Evolutionary conservation across 228 moss, liverwort and hornwort species (phyloP).

Genomic region (Sphagnum fallax): DNA sequence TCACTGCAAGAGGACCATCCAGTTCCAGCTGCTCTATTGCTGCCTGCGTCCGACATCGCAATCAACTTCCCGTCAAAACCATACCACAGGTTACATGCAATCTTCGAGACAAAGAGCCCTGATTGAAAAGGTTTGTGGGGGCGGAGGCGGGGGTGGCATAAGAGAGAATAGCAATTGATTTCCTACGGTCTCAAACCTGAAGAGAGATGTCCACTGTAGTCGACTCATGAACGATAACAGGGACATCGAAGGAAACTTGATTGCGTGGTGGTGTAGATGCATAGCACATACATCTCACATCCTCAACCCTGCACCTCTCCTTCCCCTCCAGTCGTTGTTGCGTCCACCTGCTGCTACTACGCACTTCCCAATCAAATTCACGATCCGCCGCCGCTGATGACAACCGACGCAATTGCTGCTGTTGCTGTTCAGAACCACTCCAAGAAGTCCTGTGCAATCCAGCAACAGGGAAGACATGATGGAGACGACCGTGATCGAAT

Average conservation of each 20-base stretch:
- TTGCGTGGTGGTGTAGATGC: slow-evolving; percentile 10
- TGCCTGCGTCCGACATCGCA: slow-evolving; percentile 6
- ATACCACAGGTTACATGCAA: not conserved
- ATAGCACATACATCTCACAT: not conserved
- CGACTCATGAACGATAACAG: slow-evolving; percentile 32
- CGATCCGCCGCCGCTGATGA: not conserved
- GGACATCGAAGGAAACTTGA: slow-evolving; percentile 24
- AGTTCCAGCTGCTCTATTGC: slow-evolving; percentile 71
- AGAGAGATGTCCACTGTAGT: slow-evolving; percentile 15
- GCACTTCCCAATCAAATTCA: not conserved
- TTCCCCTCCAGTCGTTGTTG: too few species aligned
- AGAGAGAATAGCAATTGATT: not conserved
- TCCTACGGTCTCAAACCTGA: slow-evolving; percentile 11
- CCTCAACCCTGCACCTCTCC: slow-evolving; percentile 1
- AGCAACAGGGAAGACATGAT: not conserved
- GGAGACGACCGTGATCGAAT: not conserved
- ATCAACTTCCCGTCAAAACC: not conserved
- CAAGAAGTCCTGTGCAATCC: not conserved
- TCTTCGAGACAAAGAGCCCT: not conserved
- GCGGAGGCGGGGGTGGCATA: not conserved
- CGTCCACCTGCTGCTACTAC: not conserved
- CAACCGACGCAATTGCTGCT: not conserved
- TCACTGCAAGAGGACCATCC: slow-evolving; percentile 67
- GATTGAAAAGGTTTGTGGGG: not conserved
- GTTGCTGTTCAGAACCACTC: not conserved